These are phyloP conservation scores for Albugo candida DNA, from an alignment of 352 stramenopile species.

Conservation along the genomic window DNA sequence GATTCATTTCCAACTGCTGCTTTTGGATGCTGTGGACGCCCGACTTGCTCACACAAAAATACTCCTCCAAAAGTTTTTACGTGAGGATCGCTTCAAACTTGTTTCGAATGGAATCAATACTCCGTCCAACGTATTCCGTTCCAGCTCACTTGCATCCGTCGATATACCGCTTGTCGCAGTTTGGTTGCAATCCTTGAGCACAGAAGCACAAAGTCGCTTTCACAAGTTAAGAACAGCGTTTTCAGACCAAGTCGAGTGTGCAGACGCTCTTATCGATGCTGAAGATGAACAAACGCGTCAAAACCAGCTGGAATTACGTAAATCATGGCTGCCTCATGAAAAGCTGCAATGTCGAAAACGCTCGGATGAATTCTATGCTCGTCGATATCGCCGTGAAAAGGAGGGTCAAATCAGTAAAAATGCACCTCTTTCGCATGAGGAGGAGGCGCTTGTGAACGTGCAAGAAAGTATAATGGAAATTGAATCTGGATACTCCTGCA, in stretches of 20 bases:
- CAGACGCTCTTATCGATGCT: conserved; percentile 49
- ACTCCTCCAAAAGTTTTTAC: conserved; percentile 85
- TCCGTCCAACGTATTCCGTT: conserved; percentile 79
- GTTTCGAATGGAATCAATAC: conserved; percentile 84
- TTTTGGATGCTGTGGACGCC: conserved; percentile 76
- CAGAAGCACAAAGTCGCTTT: conserved; percentile 74
- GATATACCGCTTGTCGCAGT: conserved; percentile 80
- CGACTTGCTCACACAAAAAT: conserved; percentile 79
- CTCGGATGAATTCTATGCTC: conserved; percentile 58
- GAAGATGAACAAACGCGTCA: conserved; percentile 34
- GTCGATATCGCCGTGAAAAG: conserved; percentile 41
- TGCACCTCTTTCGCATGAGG: conserved; percentile 16
- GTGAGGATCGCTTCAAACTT: conserved; percentile 88
- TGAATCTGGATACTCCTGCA: conserved; percentile 56
- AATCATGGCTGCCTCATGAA: conserved; percentile 37
- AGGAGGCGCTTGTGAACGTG: conserved; percentile 64
- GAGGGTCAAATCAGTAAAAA: conserved; percentile 32
- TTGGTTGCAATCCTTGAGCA: conserved; percentile 73
- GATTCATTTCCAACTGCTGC: conserved; percentile 82
- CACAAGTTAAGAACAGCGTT: conserved; percentile 77
- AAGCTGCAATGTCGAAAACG: conserved; percentile 42
- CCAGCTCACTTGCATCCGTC: conserved; percentile 74
- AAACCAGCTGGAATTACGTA: conserved; percentile 24
- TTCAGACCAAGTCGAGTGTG: conserved; percentile 66
- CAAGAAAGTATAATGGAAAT: conserved; percentile 75